These are phyloP conservation scores for Trametes polyzona DNA, from an alignment of 1,284 basidiomycete genomes.

Conservation along the genomic window DNA sequence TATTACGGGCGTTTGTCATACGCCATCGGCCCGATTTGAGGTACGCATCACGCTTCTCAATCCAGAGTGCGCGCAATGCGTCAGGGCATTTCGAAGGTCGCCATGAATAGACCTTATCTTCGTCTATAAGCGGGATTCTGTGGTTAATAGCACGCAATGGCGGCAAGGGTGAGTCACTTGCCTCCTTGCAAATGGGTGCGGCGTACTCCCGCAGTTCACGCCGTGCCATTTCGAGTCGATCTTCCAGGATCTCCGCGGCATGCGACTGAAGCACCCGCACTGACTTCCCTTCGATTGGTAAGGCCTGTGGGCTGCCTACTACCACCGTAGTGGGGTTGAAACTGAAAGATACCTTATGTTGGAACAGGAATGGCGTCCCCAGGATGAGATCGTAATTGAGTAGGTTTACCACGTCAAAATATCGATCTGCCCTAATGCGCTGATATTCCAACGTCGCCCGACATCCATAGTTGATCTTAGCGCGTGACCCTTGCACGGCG, in stretches of 20 bases:
- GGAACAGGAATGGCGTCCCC: conserved; percentile 34
- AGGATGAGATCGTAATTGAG: conserved; percentile 35
- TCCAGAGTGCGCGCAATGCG: conserved; percentile 3
- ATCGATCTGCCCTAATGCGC: conserved; percentile 26
- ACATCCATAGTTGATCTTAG: conserved; percentile 36
- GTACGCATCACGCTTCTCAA: conserved; percentile 35
- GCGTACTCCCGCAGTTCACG: conserved; percentile 27
- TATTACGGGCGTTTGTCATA: conserved; percentile 32
- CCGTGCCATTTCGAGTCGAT: conserved; percentile 18
- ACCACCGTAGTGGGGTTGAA: conserved; percentile 28
- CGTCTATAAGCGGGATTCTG: neutral
- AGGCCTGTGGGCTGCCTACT: conserved; percentile 17
- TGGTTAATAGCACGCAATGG: neutral
- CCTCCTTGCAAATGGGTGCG: conserved; percentile 32
- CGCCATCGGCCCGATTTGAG: conserved; percentile 37
- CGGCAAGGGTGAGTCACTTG: conserved; percentile 24
- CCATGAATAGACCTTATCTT: neutral
- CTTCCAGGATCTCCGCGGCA: conserved; percentile 22
- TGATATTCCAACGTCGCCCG: conserved; percentile 33
- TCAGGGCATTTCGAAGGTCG: neutral
- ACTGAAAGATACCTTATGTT: conserved; percentile 27
- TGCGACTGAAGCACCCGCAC: conserved; percentile 16
- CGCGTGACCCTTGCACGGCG: conserved; percentile 36
- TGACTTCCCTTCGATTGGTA: conserved; percentile 26
- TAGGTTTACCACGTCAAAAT: conserved; percentile 38